Evolutionary conservation across 2,329 filamentous ascomycete species (phyloP).

Genomic region (Fusarium subglutinans): DNA sequence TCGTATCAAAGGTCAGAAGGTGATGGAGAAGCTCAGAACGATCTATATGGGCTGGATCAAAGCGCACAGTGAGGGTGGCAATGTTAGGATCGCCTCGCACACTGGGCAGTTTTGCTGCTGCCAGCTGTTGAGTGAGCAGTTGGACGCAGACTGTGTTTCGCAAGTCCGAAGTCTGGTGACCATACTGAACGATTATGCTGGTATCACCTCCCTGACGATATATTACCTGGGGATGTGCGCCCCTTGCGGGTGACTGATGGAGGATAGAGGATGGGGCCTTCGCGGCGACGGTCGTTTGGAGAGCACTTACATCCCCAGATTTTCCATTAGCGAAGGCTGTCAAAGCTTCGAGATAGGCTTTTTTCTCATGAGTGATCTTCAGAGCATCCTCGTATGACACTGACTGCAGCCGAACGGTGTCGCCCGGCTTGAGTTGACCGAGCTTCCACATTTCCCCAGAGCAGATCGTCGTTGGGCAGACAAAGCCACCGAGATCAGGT

Average conservation of each 20-base stretch:
- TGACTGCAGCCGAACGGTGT: constrained; percentile 28
- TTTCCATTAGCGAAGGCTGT: neutral
- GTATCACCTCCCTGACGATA: neutral
- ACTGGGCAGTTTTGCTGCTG: neutral
- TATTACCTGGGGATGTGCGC: neutral
- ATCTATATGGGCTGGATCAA: neutral
- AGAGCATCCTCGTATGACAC: neutral
- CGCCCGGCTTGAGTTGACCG: constrained; percentile 48
- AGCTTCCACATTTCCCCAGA: constrained; percentile 50
- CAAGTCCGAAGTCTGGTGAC: neutral
- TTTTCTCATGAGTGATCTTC: neutral
- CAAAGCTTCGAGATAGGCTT: neutral
- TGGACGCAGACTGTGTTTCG: neutral
- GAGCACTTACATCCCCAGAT: neutral
- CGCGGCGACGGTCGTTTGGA: neutral
- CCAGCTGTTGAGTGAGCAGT: neutral
- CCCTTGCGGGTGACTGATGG: neutral
- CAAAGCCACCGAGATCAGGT: constrained; percentile 47
- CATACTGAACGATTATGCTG: neutral
- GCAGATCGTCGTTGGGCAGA: constrained; percentile 43
- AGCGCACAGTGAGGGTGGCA: neutral
- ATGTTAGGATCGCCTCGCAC: neutral
- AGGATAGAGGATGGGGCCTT: neutral
- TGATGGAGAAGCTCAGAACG: neutral
- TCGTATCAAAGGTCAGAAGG: neutral